These are phyloP conservation scores for Plasmodium gallinaceum DNA, from an alignment of 169 alveolate genomes.

Conservation along the genomic window DNA sequence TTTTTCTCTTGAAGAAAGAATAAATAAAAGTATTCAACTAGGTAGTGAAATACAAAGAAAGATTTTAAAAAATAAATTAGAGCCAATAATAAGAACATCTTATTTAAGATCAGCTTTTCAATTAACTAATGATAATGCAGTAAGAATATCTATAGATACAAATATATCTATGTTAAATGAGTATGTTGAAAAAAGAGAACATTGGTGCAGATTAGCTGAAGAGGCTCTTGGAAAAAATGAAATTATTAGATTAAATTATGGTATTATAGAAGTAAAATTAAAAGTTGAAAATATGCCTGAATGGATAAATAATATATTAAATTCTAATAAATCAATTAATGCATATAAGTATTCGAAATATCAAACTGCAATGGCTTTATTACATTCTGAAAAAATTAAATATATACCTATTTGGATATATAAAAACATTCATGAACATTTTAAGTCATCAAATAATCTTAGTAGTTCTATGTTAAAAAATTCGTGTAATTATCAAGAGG, in stretches of 20 bases:
- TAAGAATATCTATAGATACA: slow-evolving; percentile 86
- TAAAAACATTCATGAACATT: slow-evolving; percentile 49
- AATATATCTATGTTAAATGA: slow-evolving; percentile 85
- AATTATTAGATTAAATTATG: slow-evolving; percentile 79
- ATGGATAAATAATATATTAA: slow-evolving; percentile 80
- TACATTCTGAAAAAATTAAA: slow-evolving; percentile 80
- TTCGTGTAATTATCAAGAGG: neutral
- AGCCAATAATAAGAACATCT: slow-evolving; percentile 87
- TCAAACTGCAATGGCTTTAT: slow-evolving; percentile 85
- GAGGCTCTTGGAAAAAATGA: slow-evolving; percentile 84
- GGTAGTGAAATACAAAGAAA: slow-evolving; percentile 81
- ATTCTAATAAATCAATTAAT: slow-evolving; percentile 78
- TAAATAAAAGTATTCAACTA: slow-evolving; percentile 63
- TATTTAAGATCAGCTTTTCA: slow-evolving; percentile 88
- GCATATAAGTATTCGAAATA: slow-evolving; percentile 83
- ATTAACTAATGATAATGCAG: slow-evolving; percentile 78
- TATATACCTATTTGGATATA: slow-evolving; percentile 81
- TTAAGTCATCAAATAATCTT: slow-evolving; percentile 52
- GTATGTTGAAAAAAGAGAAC: slow-evolving; percentile 75
- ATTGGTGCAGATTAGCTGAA: slow-evolving; percentile 88
- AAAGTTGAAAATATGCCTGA: slow-evolving; percentile 80
- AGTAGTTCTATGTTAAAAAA: slow-evolving; percentile 7
- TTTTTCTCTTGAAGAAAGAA: slow-evolving; percentile 17
- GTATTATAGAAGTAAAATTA: slow-evolving; percentile 82
- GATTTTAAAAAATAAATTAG: slow-evolving; percentile 76